Evolutionary conservation across 139 green algal species (phyloP).

Genomic region (Chlamydomonas sphaeroides): DNA sequence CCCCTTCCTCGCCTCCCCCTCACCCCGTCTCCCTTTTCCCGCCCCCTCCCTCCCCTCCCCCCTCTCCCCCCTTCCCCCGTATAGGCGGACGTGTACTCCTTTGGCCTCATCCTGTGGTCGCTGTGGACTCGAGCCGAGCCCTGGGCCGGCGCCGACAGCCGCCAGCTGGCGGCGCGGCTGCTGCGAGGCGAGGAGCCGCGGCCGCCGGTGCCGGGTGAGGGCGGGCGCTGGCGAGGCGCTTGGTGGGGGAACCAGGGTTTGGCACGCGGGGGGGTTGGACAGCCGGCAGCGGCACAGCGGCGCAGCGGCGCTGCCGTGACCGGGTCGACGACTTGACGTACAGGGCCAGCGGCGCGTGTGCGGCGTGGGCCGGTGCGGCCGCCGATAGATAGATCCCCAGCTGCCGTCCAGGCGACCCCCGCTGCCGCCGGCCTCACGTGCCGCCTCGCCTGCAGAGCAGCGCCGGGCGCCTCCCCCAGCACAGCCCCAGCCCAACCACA

Average conservation of each 20-base stretch:
- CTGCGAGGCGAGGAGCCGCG: conserved; percentile 32
- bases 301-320: no score
- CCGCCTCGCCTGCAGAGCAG: no score
- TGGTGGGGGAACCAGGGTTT: background rate
- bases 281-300: background rate
- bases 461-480: no score
- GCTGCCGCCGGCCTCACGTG: no score
- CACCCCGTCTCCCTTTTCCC: background rate
- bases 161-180: background rate
- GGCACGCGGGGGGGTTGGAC: background rate
- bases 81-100: conserved; percentile 66
- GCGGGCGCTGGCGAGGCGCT: no score
- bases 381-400: no score
- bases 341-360: background rate
- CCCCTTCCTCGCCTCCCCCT: no score
- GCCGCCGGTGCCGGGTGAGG: conserved; percentile 43
- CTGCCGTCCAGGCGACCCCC: no score
- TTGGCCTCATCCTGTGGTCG: conserved; percentile 67
- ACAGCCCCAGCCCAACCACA: no score
- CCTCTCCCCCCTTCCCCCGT: background rate
- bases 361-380: no score
- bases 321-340: no score
- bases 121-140: conserved; percentile 43
- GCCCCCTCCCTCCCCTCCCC: background rate
- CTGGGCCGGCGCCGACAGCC: conserved; percentile 10